Conservation (phyloP, 805 yeast genomes). For the Ogataea populi-albae region DNA sequence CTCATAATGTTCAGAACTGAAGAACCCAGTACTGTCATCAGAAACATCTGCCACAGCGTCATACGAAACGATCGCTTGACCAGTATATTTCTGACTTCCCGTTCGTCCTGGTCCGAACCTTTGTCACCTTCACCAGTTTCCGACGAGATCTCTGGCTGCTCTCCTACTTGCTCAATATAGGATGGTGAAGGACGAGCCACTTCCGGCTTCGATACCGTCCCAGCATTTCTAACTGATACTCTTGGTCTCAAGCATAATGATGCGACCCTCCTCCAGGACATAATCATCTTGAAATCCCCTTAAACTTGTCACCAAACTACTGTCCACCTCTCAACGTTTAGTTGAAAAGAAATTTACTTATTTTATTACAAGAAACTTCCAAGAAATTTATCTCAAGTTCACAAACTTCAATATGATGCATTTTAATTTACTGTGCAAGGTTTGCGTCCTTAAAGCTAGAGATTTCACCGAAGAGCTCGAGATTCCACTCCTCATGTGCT, state of each 20-base stretch:
- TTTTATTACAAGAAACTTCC: too few relatives aligned
- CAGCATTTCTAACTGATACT: constrained; percentile 1
- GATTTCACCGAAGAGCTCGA: too few relatives aligned
- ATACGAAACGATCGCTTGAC: constrained; percentile 30
- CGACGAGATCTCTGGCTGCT: constrained; percentile 27
- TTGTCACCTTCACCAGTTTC: constrained; percentile 8
- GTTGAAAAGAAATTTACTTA: background rate
- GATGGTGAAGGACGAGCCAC: constrained; percentile 18
- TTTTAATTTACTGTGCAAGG: too few relatives aligned
- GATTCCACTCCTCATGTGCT: too few relatives aligned
- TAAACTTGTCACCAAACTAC: too few relatives aligned
- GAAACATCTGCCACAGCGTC: constrained; percentile 32
- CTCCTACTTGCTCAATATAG: constrained; percentile 26
- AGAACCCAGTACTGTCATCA: constrained; percentile 33
- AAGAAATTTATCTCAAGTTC: too few relatives aligned
- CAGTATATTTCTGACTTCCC: constrained; percentile 21
- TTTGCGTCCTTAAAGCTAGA: too few relatives aligned
- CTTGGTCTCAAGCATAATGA: too few relatives aligned
- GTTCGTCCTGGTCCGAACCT: constrained; percentile 20
- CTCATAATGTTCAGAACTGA: constrained; percentile 48
- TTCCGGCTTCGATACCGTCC: background rate
- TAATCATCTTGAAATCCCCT: too few relatives aligned
- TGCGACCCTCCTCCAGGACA: too few relatives aligned
- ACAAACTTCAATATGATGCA: too few relatives aligned
- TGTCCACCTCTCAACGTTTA: constrained; percentile 8